phyloP scores from a whole-genome alignment of 768 basidiomycete genomes.

The Coprinellus aureogranulatus region DNA sequence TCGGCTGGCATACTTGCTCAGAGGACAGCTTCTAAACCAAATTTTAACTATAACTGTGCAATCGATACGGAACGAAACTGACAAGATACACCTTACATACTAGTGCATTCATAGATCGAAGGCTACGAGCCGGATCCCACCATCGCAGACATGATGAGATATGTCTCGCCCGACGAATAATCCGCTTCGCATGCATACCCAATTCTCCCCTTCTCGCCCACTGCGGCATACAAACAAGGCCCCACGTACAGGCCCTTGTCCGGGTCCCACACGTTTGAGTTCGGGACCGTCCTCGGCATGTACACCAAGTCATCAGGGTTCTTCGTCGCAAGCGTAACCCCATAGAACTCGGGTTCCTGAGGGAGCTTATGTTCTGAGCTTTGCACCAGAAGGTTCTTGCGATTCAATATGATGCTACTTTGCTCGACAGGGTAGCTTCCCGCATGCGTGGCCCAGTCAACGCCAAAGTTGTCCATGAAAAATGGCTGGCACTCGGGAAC shows the following conservation, averaged over 20 bases:
- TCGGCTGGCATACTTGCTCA: too few species aligned
- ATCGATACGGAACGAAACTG: too few species aligned
- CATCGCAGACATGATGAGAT: too few species aligned
- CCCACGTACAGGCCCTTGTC: conserved; percentile 14
- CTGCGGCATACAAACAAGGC: conserved; percentile 24
- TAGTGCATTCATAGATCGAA: too few species aligned
- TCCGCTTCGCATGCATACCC: conserved; percentile 12
- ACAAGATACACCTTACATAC: too few species aligned
- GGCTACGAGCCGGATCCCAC: too few species aligned
- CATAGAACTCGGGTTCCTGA: conserved; percentile 25
- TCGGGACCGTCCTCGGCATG: conserved; percentile 8
- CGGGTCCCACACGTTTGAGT: conserved; percentile 9
- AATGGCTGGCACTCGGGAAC: conserved; percentile 18
- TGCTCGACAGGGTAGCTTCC: conserved; percentile 11
- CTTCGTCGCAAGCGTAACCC: conserved; percentile 14
- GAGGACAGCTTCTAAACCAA: too few species aligned
- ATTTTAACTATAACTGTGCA: too few species aligned
- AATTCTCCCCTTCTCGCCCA: conserved; percentile 34
- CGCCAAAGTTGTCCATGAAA: conserved; percentile 27
- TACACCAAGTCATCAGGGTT: conserved; percentile 16
- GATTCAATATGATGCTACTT: conserved; percentile 10
- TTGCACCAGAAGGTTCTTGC: conserved; percentile 13
- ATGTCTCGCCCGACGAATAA: too few species aligned
- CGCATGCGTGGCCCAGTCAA: conserved; percentile 29
- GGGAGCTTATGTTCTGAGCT: conserved; percentile 16